A percentile compares a stretch with the other conserved stretches of the same genome.
These are phyloP conservation scores for Dothiorella sarmentorum DNA, from an alignment of 2,329 filamentous ascomycete genomes.

Conservation along the genomic window DNA sequence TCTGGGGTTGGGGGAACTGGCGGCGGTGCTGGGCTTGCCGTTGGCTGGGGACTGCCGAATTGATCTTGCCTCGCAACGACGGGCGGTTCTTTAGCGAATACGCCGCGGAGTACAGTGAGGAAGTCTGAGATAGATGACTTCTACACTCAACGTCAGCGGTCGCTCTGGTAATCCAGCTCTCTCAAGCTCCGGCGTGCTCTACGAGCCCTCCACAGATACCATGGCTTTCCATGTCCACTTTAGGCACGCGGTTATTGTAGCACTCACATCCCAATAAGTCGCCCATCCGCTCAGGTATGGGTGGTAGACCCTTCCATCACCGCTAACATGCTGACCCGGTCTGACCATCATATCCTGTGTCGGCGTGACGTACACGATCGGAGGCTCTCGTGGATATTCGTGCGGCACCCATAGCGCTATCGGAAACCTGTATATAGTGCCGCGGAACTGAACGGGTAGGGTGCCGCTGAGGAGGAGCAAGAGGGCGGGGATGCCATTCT, in stretches of 20 bases:
- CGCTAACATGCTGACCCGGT: slow-evolving; percentile 90
- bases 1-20: slow-evolving; percentile 70
- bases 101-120: slow-evolving; percentile 72
- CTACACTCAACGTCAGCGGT: slow-evolving; percentile 38
- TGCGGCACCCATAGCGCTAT: slow-evolving; percentile 92
- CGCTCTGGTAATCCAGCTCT: not conserved
- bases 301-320: slow-evolving; percentile 91
- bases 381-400: slow-evolving; percentile 79
- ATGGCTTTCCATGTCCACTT: too few species aligned
- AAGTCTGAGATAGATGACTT: slow-evolving; percentile 84
- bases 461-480: slow-evolving; percentile 85
- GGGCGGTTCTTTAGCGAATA: slow-evolving; percentile 93
- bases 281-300: slow-evolving; percentile 90
- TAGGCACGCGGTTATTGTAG: not conserved
- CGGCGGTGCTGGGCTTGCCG: slow-evolving; percentile 45
- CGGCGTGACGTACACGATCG: slow-evolving; percentile 84
- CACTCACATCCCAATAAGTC: slow-evolving; percentile 82
- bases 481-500: slow-evolving; percentile 81
- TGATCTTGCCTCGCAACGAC: slow-evolving; percentile 65
- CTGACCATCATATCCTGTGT: slow-evolving; percentile 84
- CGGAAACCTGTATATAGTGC: slow-evolving; percentile 85
- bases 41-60: slow-evolving; percentile 26
- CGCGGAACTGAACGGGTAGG: slow-evolving; percentile 85
- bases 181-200: not conserved
- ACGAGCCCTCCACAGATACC: too few species aligned